Evolutionary conservation across 1,284 basidiomycete genomes (phyloP).

Genomic region (Albatrellus sp.): DNA sequence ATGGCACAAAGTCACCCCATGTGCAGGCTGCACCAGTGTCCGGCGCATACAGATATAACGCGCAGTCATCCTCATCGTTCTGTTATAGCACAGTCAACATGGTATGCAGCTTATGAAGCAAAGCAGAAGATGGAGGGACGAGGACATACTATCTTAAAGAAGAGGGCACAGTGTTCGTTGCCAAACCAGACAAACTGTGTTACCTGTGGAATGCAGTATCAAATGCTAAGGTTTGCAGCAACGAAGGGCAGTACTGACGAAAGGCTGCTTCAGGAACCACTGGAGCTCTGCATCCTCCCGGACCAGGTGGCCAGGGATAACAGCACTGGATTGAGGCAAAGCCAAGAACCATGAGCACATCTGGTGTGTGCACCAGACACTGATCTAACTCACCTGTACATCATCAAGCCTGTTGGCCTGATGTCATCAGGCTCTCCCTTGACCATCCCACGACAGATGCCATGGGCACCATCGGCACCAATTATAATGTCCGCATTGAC

Average conservation of each 20-base stretch:
- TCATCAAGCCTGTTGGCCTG: conserved; percentile 15
- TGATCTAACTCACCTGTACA: conserved; percentile 31
- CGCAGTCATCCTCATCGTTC: conserved; percentile 16
- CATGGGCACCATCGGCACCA: conserved; percentile 48
- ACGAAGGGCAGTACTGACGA: conserved; percentile 19
- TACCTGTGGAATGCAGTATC: conserved; percentile 1
- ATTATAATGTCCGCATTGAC: conserved; percentile 46
- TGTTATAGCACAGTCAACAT: conserved; percentile 9
- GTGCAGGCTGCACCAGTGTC: conserved; percentile 11
- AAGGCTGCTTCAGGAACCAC: conserved; percentile 19
- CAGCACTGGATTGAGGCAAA: conserved; percentile 21
- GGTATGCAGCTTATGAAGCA: neutral
- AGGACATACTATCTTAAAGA: conserved; percentile 23
- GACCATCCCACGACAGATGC: conserved; percentile 21
- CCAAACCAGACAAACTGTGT: conserved; percentile 12
- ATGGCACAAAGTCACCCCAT: conserved; percentile 12
- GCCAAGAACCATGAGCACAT: conserved; percentile 1
- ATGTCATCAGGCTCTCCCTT: conserved; percentile 14
- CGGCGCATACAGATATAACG: conserved; percentile 16
- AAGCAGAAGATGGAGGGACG: neutral
- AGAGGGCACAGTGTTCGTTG: conserved; percentile 9
- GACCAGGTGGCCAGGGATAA: conserved; percentile 28
- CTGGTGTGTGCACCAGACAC: neutral
- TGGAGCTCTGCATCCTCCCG: conserved; percentile 23
- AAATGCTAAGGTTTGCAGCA: conserved; percentile 1